phyloP scores from a whole-genome alignment of 1,139 yeast species.

The Yamadazyma spencermartinsiae region DNA sequence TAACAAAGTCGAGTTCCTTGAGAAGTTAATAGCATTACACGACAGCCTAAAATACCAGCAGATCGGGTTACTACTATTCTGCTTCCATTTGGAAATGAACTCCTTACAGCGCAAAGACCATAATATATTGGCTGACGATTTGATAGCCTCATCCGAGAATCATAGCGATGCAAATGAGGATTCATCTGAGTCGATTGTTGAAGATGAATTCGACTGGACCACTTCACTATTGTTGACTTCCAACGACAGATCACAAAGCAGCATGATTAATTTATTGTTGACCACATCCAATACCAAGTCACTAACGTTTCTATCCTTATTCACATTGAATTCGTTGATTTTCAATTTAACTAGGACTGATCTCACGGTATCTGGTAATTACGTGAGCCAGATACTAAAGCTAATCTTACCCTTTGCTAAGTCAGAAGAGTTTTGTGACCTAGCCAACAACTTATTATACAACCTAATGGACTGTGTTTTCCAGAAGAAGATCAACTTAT shows the following conservation, averaged over 20 bases:
- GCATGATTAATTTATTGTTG: conserved; percentile 6
- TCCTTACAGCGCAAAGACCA: not conserved
- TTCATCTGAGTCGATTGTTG: not conserved
- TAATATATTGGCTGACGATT: too few species aligned
- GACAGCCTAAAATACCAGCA: not conserved
- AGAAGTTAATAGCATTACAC: not conserved
- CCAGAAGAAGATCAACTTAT: conserved; percentile 2
- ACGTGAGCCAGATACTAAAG: conserved; percentile 6
- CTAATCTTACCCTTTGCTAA: conserved; percentile 13
- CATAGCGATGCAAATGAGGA: not conserved
- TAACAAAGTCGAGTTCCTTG: conserved; percentile 4
- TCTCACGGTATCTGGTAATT: conserved; percentile 2
- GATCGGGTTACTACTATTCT: not conserved
- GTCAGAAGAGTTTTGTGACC: conserved; percentile 8
- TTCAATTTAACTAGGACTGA: conserved; percentile 5
- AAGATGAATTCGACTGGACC: conserved; percentile 1
- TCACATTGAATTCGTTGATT: conserved; percentile 13
- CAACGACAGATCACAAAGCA: not conserved
- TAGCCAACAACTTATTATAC: conserved; percentile 8
- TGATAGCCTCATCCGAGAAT: too few species aligned
- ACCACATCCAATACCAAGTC: conserved; percentile 6
- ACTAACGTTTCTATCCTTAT: conserved; percentile 10
- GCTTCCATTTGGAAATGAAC: conserved; percentile 2
- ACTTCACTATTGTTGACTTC: not conserved
- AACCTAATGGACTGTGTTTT: conserved; percentile 7